phyloP scores from a whole-genome alignment of 2,329 filamentous ascomycete species.

The Ceratocystis alfenasii region DNA sequence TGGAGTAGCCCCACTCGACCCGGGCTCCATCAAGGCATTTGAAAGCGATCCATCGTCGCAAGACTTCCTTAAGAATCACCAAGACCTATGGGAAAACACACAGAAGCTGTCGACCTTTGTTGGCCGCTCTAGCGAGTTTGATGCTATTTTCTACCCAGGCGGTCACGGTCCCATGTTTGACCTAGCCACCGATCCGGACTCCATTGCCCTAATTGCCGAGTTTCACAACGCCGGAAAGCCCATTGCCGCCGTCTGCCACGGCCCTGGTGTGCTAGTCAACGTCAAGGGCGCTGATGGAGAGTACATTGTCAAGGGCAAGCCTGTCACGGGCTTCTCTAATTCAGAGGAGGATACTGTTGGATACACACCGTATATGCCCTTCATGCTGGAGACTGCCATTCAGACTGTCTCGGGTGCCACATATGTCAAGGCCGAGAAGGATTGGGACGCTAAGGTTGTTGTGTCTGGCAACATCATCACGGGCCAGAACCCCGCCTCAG shows the following conservation, averaged over 20 bases:
- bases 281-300: constrained; percentile 41
- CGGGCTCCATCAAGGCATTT: constrained; percentile 43
- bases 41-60: constrained; percentile 40
- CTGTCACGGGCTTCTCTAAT: constrained; percentile 51
- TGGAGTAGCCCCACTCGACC: constrained; percentile 51
- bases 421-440: constrained; percentile 44
- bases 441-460: constrained; percentile 39
- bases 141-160: constrained; percentile 47
- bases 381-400: constrained; percentile 46
- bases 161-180: constrained; percentile 58
- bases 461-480: constrained; percentile 43
- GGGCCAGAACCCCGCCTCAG: constrained; percentile 46
- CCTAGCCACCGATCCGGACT: constrained; percentile 44
- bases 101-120: constrained; percentile 43
- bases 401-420: constrained; percentile 39
- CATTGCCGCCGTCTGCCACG: constrained; percentile 58
- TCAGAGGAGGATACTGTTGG: constrained; percentile 41
- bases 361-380: constrained; percentile 44
- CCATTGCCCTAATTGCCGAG: constrained; percentile 48
- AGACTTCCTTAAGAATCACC: constrained; percentile 45
- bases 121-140: constrained; percentile 48
- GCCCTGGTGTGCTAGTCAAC: constrained; percentile 49
- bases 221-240: constrained; percentile 51
- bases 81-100: constrained; percentile 52
- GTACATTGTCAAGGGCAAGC: constrained; percentile 43